phyloP scores from a whole-genome alignment of 495 filamentous ascomycete genomes.

The Xylaria curta region DNA sequence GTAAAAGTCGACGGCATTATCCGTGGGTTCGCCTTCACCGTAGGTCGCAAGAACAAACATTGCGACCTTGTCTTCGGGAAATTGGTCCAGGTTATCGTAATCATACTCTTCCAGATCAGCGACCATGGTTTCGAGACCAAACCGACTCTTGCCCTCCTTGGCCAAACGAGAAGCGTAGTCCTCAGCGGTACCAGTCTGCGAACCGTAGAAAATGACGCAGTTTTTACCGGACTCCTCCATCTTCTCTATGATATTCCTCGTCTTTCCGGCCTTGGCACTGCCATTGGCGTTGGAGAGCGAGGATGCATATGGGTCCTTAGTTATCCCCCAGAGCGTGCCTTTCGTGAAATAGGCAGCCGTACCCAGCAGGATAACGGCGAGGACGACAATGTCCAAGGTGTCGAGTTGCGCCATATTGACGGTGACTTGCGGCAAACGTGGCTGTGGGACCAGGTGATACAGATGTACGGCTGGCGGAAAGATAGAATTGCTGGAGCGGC shows the following conservation, averaged over 20 bases:
- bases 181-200: slow-evolving; percentile 97
- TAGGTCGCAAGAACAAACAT: slow-evolving; percentile 98
- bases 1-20: slow-evolving; percentile 99
- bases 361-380: slow-evolving; percentile 80
- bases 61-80: slow-evolving; percentile 88
- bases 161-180: slow-evolving; percentile 97
- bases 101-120: slow-evolving; percentile 98
- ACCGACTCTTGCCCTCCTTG: slow-evolving; percentile 96
- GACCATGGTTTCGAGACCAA: slow-evolving; percentile 97
- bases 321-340: slow-evolving; percentile 85
- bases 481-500: neutral
- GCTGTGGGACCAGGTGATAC: slow-evolving; percentile 6
- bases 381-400: slow-evolving; percentile 90
- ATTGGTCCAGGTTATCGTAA: slow-evolving; percentile 89
- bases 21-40: slow-evolving; percentile 96
- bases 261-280: slow-evolving; percentile 81
- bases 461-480: neutral
- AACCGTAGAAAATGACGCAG: slow-evolving; percentile 97
- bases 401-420: slow-evolving; percentile 90
- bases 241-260: slow-evolving; percentile 90
- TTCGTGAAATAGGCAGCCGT: slow-evolving; percentile 97
- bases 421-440: neutral
- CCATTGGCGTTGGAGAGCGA: slow-evolving; percentile 72
- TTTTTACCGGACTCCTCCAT: slow-evolving; percentile 96
- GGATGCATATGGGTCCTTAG: slow-evolving; percentile 85